Base-by-base conservation (phyloP, 805 yeast genomes). In the Monosporozyma aerobia region DNA sequence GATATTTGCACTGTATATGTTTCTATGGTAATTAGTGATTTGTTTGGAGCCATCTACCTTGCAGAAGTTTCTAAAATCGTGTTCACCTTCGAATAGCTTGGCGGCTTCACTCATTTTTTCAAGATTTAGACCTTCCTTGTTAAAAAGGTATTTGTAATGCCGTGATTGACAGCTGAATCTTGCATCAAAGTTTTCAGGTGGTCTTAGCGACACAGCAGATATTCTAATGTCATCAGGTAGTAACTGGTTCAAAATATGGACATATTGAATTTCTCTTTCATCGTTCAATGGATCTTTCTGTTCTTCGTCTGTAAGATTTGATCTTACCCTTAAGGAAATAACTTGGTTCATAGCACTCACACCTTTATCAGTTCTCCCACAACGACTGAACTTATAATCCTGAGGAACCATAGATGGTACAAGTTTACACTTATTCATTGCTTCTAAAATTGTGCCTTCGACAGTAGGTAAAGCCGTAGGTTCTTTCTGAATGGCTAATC, bases 331-430 rank as follows among this genome's bases (percentile, higher is more conserved):
- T 40, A 94, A 70, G 0, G 96, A 83, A 5, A 94, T 84, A 2
- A 94, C 98, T 68, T 94, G 99, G 57, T 88, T 87, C 84, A 94
- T 80, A 0, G 99, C 99, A 71, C 96, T 87, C 13, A 92, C 98
- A n/a, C 97, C 98, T 58, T 80, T 81, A 63, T 92, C 98, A 0
- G 98, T 92, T 62, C 98, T 76, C 0, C 98, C 98, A 70, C 98
- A 94, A 56, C 97, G 73, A 58, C 95, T 85, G 66, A 90, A 90
- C 13, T 78, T 76, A 63, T 83, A 87, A 1, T 80, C 82, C 7
- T 71, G 71, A 0, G 89, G 83, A 22, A 79, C 82, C 23, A 77
- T 60, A 1, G 80, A 73, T 9, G 81, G 76, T 10, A 94, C 81
- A 55, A 94, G 67, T 57, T 77, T 81, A 30, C 92, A 81, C 56